These are phyloP conservation scores for Chimonanthus praecox DNA, from an alignment of 164 flowering plant species.

Conservation along the genomic window DNA sequence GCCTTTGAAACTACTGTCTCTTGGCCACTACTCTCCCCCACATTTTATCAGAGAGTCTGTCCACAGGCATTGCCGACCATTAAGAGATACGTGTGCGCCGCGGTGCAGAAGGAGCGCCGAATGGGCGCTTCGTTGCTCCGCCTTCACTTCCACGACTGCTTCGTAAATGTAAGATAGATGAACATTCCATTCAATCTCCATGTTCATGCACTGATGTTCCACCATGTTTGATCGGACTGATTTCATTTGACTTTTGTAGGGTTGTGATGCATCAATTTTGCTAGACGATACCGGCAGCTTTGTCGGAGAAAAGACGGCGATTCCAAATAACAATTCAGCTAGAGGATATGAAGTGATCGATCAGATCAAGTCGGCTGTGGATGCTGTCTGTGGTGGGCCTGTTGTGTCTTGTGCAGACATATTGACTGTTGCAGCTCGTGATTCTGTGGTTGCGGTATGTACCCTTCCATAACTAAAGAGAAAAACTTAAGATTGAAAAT, in stretches of 20 bases:
- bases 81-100: not conserved
- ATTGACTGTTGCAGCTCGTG: no score
- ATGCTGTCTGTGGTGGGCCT: slow-evolving; percentile 12
- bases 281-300: slow-evolving; percentile 31
- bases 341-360: slow-evolving; percentile 32
- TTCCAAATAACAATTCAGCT: slow-evolving; percentile 19
- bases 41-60: not conserved
- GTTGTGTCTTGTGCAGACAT: slow-evolving; percentile 41
- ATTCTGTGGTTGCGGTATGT: no score
- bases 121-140: not conserved
- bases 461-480: no score
- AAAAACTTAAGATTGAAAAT: no score
- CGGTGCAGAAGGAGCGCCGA: not conserved
- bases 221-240: no score
- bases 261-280: slow-evolving; percentile 58
- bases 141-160: not conserved
- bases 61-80: not conserved
- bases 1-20: no score
- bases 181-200: no score
- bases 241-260: slow-evolving; percentile 23
- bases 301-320: slow-evolving; percentile 27
- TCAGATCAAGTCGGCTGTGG: slow-evolving; percentile 18
- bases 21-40: not conserved
- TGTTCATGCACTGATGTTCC: no score
- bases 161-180: not conserved